A percentile compares a stretch with the other conserved stretches of the same genome.
phyloP scores from a whole-genome alignment of 1,284 basidiomycete species.

The Stygiomarasmius scandens region DNA sequence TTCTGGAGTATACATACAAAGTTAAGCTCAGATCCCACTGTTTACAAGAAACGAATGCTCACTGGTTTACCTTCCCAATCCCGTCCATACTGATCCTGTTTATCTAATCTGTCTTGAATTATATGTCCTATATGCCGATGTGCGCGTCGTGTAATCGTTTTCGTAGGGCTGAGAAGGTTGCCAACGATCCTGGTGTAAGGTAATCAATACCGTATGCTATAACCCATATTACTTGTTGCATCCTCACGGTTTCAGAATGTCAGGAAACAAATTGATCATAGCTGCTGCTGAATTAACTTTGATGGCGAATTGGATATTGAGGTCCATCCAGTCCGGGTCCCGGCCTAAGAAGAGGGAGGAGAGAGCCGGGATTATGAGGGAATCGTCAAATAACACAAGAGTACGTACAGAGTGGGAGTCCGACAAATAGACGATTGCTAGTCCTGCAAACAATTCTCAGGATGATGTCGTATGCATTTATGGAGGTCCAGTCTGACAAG shows the following conservation, averaged over 20 bases:
- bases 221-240: not conserved
- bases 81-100: slow-evolving; percentile 21
- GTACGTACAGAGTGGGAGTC: slow-evolving; percentile 40
- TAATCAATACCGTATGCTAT: not conserved
- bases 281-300: slow-evolving; percentile 25
- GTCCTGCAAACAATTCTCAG: slow-evolving; percentile 26
- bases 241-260: slow-evolving; percentile 33
- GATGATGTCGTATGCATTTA: slow-evolving; percentile 19
- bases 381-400: not conserved
- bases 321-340: slow-evolving; percentile 29
- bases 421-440: slow-evolving; percentile 36
- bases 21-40: not conserved
- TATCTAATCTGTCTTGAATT: slow-evolving; percentile 24
- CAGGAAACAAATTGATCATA: slow-evolving; percentile 31
- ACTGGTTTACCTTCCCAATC: not conserved
- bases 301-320: slow-evolving; percentile 35
- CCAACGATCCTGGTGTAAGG: slow-evolving; percentile 22
- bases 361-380: slow-evolving; percentile 22
- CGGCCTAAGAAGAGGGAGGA: not conserved
- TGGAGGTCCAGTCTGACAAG: slow-evolving; percentile 30
- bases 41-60: not conserved
- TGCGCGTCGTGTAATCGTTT: slow-evolving; percentile 24
- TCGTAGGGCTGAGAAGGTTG: slow-evolving; percentile 12
- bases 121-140: slow-evolving; percentile 22
- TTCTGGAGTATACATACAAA: slow-evolving; percentile 11